Conservation (phyloP, 257 asterid species). For the Paraleonurus japonicus region DNA sequence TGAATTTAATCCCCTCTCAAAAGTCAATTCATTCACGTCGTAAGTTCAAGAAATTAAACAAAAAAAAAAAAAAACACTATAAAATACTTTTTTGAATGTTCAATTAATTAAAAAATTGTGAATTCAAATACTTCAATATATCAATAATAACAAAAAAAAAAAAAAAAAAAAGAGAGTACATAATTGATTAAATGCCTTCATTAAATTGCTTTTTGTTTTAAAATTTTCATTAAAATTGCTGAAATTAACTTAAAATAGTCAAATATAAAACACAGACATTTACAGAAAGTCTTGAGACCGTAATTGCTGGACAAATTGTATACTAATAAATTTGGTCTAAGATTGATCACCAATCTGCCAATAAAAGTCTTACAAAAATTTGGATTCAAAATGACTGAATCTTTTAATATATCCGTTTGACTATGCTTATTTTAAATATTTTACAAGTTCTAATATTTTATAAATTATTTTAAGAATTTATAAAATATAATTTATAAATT, state of each 20-base stretch:
- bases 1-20: background rate
- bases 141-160: too few relatives aligned
- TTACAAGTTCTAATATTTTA: too few relatives aligned
- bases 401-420: too few relatives aligned
- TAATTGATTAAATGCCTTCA: background rate
- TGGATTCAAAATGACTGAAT: background rate
- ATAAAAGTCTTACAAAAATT: background rate
- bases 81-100: background rate
- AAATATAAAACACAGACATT: background rate
- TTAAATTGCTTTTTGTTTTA: too few relatives aligned
- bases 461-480: too few relatives aligned
- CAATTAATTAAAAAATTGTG: background rate
- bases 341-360: background rate
- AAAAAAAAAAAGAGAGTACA: too few relatives aligned
- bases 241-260: background rate
- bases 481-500: too few relatives aligned
- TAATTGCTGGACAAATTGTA: background rate
- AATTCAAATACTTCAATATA: too few relatives aligned
- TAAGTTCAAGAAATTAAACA: background rate
- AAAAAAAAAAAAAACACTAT: background rate
- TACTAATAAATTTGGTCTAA: background rate
- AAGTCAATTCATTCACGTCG: slow-evolving; percentile 16
- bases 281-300: background rate
- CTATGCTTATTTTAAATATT: too few relatives aligned
- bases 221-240: background rate